Percentiles rank a stretch among this genome's conserved stretches.
phyloP scores from a whole-genome alignment of 257 asterid species.

The Salvia hispanica region DNA sequence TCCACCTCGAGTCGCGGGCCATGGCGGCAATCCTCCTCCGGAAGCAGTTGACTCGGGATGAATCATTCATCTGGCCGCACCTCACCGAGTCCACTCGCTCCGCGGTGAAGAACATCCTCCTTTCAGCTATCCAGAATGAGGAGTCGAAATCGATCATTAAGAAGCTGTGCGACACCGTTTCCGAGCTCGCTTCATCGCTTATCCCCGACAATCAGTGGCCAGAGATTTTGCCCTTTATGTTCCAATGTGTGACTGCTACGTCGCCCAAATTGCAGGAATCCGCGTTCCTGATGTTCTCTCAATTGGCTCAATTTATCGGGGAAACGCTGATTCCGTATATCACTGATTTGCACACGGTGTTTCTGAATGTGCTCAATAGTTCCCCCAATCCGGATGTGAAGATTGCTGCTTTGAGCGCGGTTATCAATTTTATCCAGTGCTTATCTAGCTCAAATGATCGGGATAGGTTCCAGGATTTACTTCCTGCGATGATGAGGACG shows the following conservation, averaged over 20 bases:
- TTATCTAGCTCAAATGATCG: slow-evolving; percentile 65
- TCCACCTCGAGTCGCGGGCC: slow-evolving; percentile 64
- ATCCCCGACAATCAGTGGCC: slow-evolving; percentile 87
- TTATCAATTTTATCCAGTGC: slow-evolving; percentile 87
- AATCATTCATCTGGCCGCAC: slow-evolving; percentile 77
- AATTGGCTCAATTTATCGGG: slow-evolving; percentile 78
- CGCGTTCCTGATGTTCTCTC: slow-evolving; percentile 79
- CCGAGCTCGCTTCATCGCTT: slow-evolving; percentile 87
- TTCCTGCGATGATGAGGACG: slow-evolving; percentile 94
- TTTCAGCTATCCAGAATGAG: slow-evolving; percentile 63
- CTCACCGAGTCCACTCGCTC: slow-evolving; percentile 61
- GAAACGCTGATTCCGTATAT: slow-evolving; percentile 63
- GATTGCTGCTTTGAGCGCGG: slow-evolving; percentile 92
- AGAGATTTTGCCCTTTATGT: slow-evolving; percentile 86
- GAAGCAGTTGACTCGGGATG: slow-evolving; percentile 78
- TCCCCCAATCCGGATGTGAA: slow-evolving; percentile 69
- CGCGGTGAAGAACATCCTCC: slow-evolving; percentile 54
- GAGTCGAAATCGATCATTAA: slow-evolving; percentile 47
- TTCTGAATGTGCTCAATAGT: slow-evolving; percentile 57
- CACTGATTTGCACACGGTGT: slow-evolving; percentile 82
- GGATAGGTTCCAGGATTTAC: slow-evolving; percentile 92
- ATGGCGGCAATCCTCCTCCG: slow-evolving; percentile 85
- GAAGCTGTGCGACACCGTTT: slow-evolving; percentile 85
- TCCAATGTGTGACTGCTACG: slow-evolving; percentile 77
- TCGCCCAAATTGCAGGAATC: slow-evolving; percentile 76